These are phyloP conservation scores for Pseudognaphalium luteoalbum DNA, from an alignment of 129 eudicot species.

Conservation along the genomic window DNA sequence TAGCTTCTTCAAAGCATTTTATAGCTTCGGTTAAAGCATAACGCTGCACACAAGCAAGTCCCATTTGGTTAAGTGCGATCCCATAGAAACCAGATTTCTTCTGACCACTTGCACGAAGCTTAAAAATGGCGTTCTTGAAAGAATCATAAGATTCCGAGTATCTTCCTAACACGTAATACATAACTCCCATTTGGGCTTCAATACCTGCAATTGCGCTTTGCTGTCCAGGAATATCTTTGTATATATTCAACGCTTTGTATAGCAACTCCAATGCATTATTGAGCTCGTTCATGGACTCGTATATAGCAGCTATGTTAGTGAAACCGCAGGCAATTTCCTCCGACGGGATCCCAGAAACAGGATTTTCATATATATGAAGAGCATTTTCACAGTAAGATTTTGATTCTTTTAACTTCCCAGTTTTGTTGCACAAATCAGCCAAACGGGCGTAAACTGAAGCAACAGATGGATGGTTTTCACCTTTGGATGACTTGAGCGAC, in stretches of 20 bases:
- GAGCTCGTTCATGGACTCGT: slow-evolving; percentile 72
- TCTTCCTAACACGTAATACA: slow-evolving; percentile 68
- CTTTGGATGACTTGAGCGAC: slow-evolving; percentile 57
- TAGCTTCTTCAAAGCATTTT: slow-evolving; percentile 72
- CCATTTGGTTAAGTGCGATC: slow-evolving; percentile 80
- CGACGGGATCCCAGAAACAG: slow-evolving; percentile 56
- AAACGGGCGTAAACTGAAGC: slow-evolving; percentile 69
- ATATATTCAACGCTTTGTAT: slow-evolving; percentile 64
- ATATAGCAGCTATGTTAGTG: slow-evolving; percentile 62
- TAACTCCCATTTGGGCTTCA: slow-evolving; percentile 85
- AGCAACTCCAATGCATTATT: slow-evolving; percentile 68
- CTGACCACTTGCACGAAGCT: slow-evolving; percentile 78
- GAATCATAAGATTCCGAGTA: slow-evolving; percentile 59
- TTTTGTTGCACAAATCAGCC: slow-evolving; percentile 74
- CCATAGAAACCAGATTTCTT: slow-evolving; percentile 80
- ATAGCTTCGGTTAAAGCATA: slow-evolving; percentile 73
- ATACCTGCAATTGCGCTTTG: slow-evolving; percentile 75
- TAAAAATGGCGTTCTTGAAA: slow-evolving; percentile 46
- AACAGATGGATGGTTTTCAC: slow-evolving; percentile 79
- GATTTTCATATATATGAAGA: slow-evolving; percentile 59
- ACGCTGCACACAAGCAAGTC: slow-evolving; percentile 75
- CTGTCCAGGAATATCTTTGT: slow-evolving; percentile 70
- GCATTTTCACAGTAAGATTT: slow-evolving; percentile 77
- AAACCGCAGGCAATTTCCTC: slow-evolving; percentile 78
- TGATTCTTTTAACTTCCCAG: slow-evolving; percentile 71